Base-by-base conservation (phyloP, 2,329 filamentous ascomycete genomes). In the Diaporthe citriasiana region DNA sequence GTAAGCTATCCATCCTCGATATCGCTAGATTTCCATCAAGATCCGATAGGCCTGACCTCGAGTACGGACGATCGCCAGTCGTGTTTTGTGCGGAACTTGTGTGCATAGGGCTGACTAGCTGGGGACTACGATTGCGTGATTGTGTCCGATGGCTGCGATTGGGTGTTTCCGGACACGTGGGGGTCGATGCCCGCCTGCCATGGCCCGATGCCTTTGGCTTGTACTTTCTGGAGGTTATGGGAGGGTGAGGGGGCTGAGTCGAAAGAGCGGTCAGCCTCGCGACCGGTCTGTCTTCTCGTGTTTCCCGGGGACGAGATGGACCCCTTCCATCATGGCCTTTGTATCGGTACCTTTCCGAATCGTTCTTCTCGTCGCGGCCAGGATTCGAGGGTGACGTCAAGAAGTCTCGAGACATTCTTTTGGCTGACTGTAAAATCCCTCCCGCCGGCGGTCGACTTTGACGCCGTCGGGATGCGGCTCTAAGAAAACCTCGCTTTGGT, bases 1-100 rank as follows among this genome's bases (percentile, higher is more conserved):
- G 69, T 12, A 59, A 13, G 15, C 69, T 42, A 19, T 60, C 51
- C 55, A 60, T 59, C 30, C 38, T 51, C n/a, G 45, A n/a, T 25
- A 71, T 51, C 0, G 50, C n/a, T n/a, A 40, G 5, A 17, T 60
- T 27, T 4, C 42, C 42, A 27, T 51, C 69, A 27, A 50, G 35
- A 19, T 59, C 40, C 40, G 40, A 38, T 22, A 50, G 30, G 25
- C 30, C 53, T 33, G 53, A 38, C 15, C 12, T 47, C 13, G n/a
- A 50, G 19, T 17, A 5, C 13, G 33, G n/a, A n/a, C 12, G 22
- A 10, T 3, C 42, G 9, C 22, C 9, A 17, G 5, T n/a, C 9
- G 13, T 50, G 17, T 19, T 30, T 22, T 45, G 12, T 35, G 22
- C 2, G 7, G 25, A 10, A 2, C 22, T 8, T 13, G 15, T n/a